Evolutionary conservation across 2,329 filamentous ascomycete genomes (phyloP), one percentile per base, ranked within the genome.

Genomic region (Aspergillus ustus): DNA sequence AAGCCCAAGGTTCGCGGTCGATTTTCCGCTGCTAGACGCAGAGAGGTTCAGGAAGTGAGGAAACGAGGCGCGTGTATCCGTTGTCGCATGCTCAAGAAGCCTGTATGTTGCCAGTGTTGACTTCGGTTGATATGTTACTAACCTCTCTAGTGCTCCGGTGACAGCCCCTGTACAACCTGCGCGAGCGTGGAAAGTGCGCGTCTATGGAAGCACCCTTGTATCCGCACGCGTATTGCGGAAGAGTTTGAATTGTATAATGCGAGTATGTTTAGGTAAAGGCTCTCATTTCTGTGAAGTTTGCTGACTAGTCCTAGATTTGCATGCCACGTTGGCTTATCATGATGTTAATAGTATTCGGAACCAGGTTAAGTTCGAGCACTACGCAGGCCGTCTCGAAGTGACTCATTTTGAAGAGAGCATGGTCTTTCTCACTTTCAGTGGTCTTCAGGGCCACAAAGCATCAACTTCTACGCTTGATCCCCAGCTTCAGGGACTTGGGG

Each of bases 81-180:
- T 37, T 88, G 86, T 70, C 83, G 85, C 15, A 87, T 88, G 85
- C 75, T 88, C 25, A 88, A 87, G 75, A 88, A 88, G 68, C 83
- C 85, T 43, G 78, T 80, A 75, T 64, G 73, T 45, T 52, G 19
- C 22, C 13, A 40, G 4, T 40, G 13, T 17, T 8, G 17, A 11
- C n/a, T 19, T 28, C 9, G 5, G 6, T 4, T 25, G 29, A 6
- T 15, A 29, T 54, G 17, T 15, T 37, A 46, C 60, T 66, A 25
- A 67, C 57, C 37, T 40, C 52, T 57, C 53, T 59, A 80, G 74
- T 88, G 86, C 67, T 87, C 85, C 8, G 83, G 84, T 37, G 85
- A 84, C 20, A 86, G 80, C 44, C 86, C 86, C 17, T 88, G 86
- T 70, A 83, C 77, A 28, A 86, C 84, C 9, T 88, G 86, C 65